Evolutionary conservation across 768 basidiomycete genomes (phyloP).

Genomic region (Hortiboletus flavorubellus): DNA sequence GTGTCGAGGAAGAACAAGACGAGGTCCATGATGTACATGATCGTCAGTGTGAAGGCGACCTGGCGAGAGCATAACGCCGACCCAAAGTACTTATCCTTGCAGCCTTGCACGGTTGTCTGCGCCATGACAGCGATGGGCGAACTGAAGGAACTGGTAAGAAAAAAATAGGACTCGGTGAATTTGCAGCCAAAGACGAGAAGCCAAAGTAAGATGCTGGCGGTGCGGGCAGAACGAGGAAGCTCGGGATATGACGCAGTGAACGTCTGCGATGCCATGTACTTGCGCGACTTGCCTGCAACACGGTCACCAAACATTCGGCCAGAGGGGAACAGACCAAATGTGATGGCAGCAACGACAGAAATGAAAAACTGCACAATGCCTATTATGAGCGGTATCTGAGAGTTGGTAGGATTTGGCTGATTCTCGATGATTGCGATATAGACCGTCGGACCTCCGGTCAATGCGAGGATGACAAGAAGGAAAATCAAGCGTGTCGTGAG

Average conservation of each 20-base stretch:
- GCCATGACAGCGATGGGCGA: constrained; percentile 97
- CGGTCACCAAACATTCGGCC: constrained; percentile 99
- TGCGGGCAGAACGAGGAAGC: constrained; percentile 67
- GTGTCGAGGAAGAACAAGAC: constrained; percentile 99
- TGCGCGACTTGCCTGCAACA: constrained; percentile 94
- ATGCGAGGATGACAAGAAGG: constrained; percentile 85
- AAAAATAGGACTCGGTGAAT: constrained; percentile 96
- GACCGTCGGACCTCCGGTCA: constrained; percentile 91
- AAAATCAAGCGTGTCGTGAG: constrained; percentile 91
- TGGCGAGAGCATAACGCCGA: constrained; percentile 83
- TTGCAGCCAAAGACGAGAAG: constrained; percentile 94
- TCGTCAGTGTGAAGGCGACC: constrained; percentile 88
- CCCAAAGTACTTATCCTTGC: constrained; percentile 83
- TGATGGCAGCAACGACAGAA: constrained; percentile 75
- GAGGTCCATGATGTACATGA: constrained; percentile 99
- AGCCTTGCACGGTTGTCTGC: constrained; percentile 88
- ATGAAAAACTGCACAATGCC: constrained; percentile 93
- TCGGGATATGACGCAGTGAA: constrained; percentile 97
- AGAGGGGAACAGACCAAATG: constrained; percentile 88
- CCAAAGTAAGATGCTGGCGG: constrained; percentile 87
- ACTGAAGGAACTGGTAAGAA: constrained; percentile 95
- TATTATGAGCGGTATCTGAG: constrained; percentile 82
- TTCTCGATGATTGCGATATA: constrained; percentile 88
- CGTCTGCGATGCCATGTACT: constrained; percentile 98
- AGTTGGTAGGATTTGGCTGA: constrained; percentile 41